Evolutionary conservation across 2,329 filamentous ascomycete species (phyloP).

Genomic region (Dothistroma septosporum): DNA sequence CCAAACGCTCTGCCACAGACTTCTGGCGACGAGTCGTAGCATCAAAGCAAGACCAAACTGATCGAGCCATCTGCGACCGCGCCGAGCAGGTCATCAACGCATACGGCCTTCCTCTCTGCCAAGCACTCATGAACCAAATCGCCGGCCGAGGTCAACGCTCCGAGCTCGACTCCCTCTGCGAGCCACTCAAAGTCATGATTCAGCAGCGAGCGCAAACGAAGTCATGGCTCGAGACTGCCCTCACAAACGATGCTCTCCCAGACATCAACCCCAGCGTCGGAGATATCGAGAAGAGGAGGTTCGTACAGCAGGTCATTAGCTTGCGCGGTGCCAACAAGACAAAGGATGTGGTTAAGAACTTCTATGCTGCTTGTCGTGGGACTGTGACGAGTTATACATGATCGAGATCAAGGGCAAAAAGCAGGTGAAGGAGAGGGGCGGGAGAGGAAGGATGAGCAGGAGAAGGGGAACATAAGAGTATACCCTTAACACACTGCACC

Average conservation of each 20-base stretch:
- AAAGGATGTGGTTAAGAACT: conserved; percentile 65
- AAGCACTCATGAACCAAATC: conserved; percentile 60
- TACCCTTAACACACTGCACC: background rate
- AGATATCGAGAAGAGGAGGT: conserved; percentile 57
- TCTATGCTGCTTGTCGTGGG: conserved; percentile 65
- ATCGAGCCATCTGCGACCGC: conserved; percentile 18
- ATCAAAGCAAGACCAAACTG: conserved; percentile 39
- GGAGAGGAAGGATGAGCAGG: background rate
- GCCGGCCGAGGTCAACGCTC: conserved; percentile 65
- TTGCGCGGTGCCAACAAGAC: conserved; percentile 60
- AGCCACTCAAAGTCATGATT: conserved; percentile 64
- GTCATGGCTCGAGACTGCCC: conserved; percentile 52
- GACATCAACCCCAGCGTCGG: conserved; percentile 52
- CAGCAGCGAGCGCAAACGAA: conserved; percentile 27
- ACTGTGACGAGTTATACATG: conserved; percentile 29
- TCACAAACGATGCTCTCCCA: conserved; percentile 54
- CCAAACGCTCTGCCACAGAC: conserved; percentile 67
- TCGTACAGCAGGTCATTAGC: conserved; percentile 63
- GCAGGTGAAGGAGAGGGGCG: too few species aligned
- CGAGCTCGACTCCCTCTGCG: conserved; percentile 66
- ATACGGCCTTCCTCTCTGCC: conserved; percentile 59
- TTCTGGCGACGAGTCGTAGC: conserved; percentile 63
- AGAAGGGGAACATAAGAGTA: background rate
- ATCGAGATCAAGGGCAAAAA: background rate
- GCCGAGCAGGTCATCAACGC: conserved; percentile 47